Percentiles rank a stretch among this genome's conserved stretches.
Conservation (phyloP, 495 filamentous ascomycete species). For the Daldinia bambusicola region DNA sequence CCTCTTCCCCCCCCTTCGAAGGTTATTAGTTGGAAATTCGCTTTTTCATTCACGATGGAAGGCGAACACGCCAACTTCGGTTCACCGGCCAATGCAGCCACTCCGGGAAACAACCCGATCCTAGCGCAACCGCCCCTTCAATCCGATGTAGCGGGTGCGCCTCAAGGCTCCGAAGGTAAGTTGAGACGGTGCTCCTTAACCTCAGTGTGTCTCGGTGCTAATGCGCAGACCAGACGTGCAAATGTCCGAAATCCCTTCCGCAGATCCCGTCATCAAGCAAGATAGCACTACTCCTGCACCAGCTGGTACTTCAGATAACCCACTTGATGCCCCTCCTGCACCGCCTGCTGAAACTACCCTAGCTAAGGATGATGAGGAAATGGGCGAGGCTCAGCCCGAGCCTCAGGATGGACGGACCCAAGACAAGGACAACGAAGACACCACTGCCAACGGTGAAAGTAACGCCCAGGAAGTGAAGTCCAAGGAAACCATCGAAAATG, state of each 20-base stretch:
- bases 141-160: slow-evolving; percentile 48
- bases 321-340: slow-evolving; percentile 83
- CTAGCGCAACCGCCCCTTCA: slow-evolving; percentile 62
- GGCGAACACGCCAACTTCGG: slow-evolving; percentile 63
- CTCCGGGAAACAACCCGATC: slow-evolving; percentile 61
- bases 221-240: slow-evolving; percentile 60
- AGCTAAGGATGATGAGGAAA: slow-evolving; percentile 82
- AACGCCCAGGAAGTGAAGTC: slow-evolving; percentile 60
- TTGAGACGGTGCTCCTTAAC: neutral
- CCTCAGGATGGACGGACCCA: slow-evolving; percentile 58
- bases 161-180: slow-evolving; percentile 51
- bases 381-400: slow-evolving; percentile 75
- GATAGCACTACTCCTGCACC: slow-evolving; percentile 63
- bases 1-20: slow-evolving; percentile 11
- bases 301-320: slow-evolving; percentile 76
- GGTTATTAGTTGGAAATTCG: slow-evolving; percentile 32
- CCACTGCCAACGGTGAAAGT: slow-evolving; percentile 53
- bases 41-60: slow-evolving; percentile 58
- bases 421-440: slow-evolving; percentile 59
- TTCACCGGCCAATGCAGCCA: slow-evolving; percentile 62
- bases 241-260: slow-evolving; percentile 60
- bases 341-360: slow-evolving; percentile 72
- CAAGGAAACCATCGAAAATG: slow-evolving; percentile 83
- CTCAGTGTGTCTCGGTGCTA: slow-evolving; percentile 19
- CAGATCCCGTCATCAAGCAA: slow-evolving; percentile 62